A percentile compares a stretch with the other conserved stretches of the same genome.
These are phyloP conservation scores for Aspergillus sp. DNA, from an alignment of 2,329 filamentous ascomycete genomes.

Conservation along the genomic window DNA sequence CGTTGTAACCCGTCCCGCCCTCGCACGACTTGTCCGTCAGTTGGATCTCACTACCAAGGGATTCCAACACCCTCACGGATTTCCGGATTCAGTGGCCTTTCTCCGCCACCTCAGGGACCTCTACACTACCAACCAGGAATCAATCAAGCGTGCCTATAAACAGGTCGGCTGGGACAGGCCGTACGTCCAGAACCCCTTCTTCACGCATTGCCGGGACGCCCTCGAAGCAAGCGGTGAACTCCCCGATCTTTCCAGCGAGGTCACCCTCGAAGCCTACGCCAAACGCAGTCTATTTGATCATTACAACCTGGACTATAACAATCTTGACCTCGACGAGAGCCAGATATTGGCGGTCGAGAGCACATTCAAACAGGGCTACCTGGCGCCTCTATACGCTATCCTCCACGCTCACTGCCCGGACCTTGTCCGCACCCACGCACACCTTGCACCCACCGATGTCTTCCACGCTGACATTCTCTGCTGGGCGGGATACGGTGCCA, in stretches of 20 bases:
- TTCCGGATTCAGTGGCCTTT: too few species aligned
- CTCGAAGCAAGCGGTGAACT: too few species aligned
- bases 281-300: too few species aligned
- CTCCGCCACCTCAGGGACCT: too few species aligned
- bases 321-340: too few species aligned
- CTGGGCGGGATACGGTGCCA: background rate
- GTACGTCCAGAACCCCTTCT: too few species aligned
- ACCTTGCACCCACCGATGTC: background rate
- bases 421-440: background rate
- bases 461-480: background rate
- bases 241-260: too few species aligned
- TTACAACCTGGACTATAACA: background rate
- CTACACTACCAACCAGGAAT: too few species aligned
- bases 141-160: too few species aligned
- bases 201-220: too few species aligned
- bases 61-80: background rate
- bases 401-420: conserved; percentile 4
- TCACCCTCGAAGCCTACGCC: too few species aligned
- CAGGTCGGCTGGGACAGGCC: too few species aligned
- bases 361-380: background rate
- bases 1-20: background rate
- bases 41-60: background rate
- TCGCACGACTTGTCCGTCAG: background rate
- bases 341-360: background rate
- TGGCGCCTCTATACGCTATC: background rate